Evolutionary conservation across 768 basidiomycete species (phyloP).

Genomic region (Boletus subparvulus): DNA sequence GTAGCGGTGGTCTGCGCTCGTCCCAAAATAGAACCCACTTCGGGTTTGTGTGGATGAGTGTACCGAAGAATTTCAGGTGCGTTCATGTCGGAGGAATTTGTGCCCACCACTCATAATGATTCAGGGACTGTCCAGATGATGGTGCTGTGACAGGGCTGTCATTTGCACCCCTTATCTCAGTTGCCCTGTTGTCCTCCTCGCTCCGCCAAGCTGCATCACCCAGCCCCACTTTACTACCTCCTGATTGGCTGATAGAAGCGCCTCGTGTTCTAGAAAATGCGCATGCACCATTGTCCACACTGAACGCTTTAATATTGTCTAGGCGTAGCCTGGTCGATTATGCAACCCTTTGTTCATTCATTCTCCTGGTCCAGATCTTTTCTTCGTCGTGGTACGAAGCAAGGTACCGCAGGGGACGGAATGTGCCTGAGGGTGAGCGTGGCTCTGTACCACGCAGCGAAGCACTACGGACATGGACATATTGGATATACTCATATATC

Average conservation of each 20-base stretch:
- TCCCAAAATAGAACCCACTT: slow-evolving; percentile 49
- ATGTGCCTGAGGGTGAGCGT: slow-evolving; percentile 64
- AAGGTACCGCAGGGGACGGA: slow-evolving; percentile 40
- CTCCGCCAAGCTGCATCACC: slow-evolving; percentile 37
- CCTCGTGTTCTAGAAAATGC: slow-evolving; percentile 55
- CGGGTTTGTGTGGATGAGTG: slow-evolving; percentile 87
- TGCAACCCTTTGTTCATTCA: slow-evolving; percentile 75
- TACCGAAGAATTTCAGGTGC: slow-evolving; percentile 83
- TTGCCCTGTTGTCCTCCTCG: slow-evolving; percentile 61
- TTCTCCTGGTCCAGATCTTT: slow-evolving; percentile 75
- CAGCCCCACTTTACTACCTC: slow-evolving; percentile 42
- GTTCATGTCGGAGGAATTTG: slow-evolving; percentile 9
- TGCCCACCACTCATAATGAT: slow-evolving; percentile 12
- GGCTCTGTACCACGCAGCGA: slow-evolving; percentile 77
- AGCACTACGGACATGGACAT: slow-evolving; percentile 58
- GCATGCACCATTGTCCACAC: slow-evolving; percentile 41
- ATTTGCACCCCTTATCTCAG: slow-evolving; percentile 78
- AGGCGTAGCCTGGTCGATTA: slow-evolving; percentile 78
- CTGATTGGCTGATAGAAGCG: slow-evolving; percentile 76
- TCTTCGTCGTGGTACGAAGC: slow-evolving; percentile 77
- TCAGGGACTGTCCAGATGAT: slow-evolving; percentile 79
- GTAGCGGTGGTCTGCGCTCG: slow-evolving; percentile 27
- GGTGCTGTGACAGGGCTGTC: slow-evolving; percentile 82
- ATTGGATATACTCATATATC: slow-evolving; percentile 59
- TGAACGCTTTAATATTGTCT: slow-evolving; percentile 59